These are phyloP conservation scores for Lithohypha guttulata DNA, from an alignment of 2,329 filamentous ascomycete genomes.

Conservation along the genomic window DNA sequence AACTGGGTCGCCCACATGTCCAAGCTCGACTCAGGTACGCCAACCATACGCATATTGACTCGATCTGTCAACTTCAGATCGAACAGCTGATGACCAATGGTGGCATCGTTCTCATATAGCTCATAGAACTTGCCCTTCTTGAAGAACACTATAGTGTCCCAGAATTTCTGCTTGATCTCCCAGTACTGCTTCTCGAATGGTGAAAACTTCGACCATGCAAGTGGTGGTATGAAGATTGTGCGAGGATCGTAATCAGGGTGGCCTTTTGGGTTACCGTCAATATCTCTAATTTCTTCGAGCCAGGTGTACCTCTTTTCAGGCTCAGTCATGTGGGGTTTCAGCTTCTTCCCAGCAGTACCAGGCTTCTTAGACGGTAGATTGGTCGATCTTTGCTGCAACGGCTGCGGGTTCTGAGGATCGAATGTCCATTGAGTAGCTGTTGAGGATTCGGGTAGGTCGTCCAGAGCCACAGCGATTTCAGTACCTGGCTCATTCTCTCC, in stretches of 20 bases:
- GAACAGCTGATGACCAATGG: conserved; percentile 89
- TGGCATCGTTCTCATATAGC: conserved; percentile 94
- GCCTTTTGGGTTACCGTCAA: conserved; percentile 64
- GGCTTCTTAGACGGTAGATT: conserved; percentile 28
- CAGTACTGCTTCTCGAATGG: conserved; percentile 98
- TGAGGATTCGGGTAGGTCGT: conserved; percentile 50
- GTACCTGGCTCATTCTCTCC: conserved; percentile 31
- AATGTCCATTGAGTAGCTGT: conserved; percentile 76
- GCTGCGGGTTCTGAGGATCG: conserved; percentile 49
- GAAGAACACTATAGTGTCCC: conserved; percentile 97
- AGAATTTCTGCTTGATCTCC: conserved; percentile 97
- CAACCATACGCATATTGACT: conserved; percentile 99
- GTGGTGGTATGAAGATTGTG: conserved; percentile 78
- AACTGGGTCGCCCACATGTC: conserved; percentile 98
- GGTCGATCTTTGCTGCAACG: conserved; percentile 38
- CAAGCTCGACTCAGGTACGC: conserved; percentile 89
- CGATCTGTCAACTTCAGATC: conserved; percentile 95
- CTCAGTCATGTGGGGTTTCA: conserved; percentile 68
- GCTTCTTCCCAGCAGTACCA: conserved; percentile 31
- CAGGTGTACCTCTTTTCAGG: conserved; percentile 81
- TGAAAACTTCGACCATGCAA: conserved; percentile 72
- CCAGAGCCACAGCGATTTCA: conserved; percentile 45
- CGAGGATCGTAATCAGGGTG: conserved; percentile 86
- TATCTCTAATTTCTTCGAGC: conserved; percentile 77
- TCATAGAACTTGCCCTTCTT: conserved; percentile 99